Evolutionary conservation across 1,284 basidiomycete genomes (phyloP), one percentile per base, ranked within the genome.

Genomic region (Trametes versicolor): DNA sequence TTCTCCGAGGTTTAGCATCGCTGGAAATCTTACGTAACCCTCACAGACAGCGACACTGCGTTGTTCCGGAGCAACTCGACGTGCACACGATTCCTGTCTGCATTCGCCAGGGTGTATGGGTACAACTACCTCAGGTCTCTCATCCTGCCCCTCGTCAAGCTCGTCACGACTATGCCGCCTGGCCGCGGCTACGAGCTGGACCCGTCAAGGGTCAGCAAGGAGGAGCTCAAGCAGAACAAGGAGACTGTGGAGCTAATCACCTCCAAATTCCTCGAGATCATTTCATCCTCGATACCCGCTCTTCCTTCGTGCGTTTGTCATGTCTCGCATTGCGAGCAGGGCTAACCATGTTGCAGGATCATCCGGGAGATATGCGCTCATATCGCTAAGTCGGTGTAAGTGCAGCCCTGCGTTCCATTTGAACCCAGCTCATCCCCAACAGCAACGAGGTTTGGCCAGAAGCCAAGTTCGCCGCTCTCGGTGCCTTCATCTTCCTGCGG

Each of bases 401-500:
- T 83, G 50, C 27, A 27, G n/a, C 49, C 47, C 36, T 51, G 37
- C 34, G 51, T 58, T 41, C 41, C 64, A 32, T 8, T 12, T 29
- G 36, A 3, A n/a, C 0, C 49, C 19, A 21, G 27, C 61, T 59
- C 27, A 63, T 64, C 10, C 54, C 34, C 0, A 9, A 34, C 12
- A 90, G 89, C 4, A 79, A 81, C 63, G 85, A 87, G 59, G 82
- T 89, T 4, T 96, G 93, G 89, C 93, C 94, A 0, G 91, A 95
- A 62, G 87, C 93, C 4, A 93, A 93, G 73, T 94, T 93, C 74
- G 88, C 93, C 19, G 94, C 94, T 0, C 86, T 96, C 25, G 96
- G 95, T 25, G 94, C 95, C 7, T 97, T 97, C 81, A 92, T 97
- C 69, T 97, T 97, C 76, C 81, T 97, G 36, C 87, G 96, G 86